Evolutionary conservation across 495 filamentous ascomycete species (phyloP), one percentile per base, ranked within the genome.

Genomic region (Staphylotrichum longicolle): DNA sequence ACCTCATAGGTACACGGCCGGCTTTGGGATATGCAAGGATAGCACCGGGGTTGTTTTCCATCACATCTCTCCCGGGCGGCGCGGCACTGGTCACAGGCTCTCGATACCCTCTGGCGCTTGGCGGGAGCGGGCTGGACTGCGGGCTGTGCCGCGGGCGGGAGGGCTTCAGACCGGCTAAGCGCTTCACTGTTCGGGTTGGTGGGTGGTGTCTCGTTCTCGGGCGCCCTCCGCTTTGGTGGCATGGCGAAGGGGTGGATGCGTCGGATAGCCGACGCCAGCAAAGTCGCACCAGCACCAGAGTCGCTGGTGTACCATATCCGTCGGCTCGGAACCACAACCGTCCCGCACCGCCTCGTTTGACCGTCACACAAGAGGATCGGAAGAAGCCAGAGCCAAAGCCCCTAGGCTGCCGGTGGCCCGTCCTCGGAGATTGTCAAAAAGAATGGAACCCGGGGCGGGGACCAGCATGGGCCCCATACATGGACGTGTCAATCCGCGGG

Each of bases 21-120:
- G 14, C 75, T 80, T 50, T 86, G 80, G 6, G 82, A 79, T 27
- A 78, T 76, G 72, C 87, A 91, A 4, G 85, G 86, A 33, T 78
- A 82, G 65, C 87, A 89, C 7, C 78, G 68, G 8, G 87, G 86
- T 55, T 84, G 84, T 11, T 73, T 72, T 0, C 86, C 86, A 61
- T 89, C 86, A 65, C 86, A 89, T 63, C 85, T 87, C 70, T 87
- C 85, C 48, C 86, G 82, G 50, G 82, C 82, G 8, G 80, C 80
- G 33, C 86, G 82, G 64, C 86, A 89, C 57, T 85, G 86, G 60
- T 88, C 85, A 73, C 86, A 89, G 14, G 86, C 86, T 48, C 84
- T 76, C 27, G 86, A 87, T 3, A 89, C 86, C 70, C 87, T 80
- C 70, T 86, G 84, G 34, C 87, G 73, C 65, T 81, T 80, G 60